These are phyloP conservation scores for Cupressus sempervirens DNA, from an alignment of 75 land plant species.

Conservation along the genomic window DNA sequence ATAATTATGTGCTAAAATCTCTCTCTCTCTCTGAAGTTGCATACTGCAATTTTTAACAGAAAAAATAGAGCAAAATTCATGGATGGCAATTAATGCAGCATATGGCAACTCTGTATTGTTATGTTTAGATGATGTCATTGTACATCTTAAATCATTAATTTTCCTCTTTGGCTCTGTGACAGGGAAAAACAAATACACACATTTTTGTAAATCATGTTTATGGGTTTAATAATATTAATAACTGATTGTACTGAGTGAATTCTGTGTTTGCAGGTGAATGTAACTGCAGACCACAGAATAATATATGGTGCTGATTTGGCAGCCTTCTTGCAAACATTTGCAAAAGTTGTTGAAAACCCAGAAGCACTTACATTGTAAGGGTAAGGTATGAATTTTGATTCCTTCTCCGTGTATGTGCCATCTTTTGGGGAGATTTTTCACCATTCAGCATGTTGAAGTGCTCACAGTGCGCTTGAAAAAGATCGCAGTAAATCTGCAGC, in stretches of 20 bases:
- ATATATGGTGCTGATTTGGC: constrained; percentile 96
- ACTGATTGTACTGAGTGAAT: neutral
- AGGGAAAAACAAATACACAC: neutral
- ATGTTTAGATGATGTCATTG: neutral
- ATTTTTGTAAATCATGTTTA: neutral
- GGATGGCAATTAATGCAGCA: neutral
- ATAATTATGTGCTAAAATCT: neutral
- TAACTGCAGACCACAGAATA: constrained; percentile 93
- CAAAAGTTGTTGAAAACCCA: constrained; percentile 84
- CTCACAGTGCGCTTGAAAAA: neutral
- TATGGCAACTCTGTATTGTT: neutral
- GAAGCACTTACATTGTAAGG: constrained; percentile 79
- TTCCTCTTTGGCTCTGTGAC: neutral
- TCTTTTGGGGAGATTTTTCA: neutral
- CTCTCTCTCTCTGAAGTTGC: too few relatives aligned
- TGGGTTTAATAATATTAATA: neutral
- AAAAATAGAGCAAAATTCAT: neutral
- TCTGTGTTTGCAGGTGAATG: constrained; percentile 74
- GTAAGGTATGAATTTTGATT: neutral
- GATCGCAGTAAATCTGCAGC: neutral
- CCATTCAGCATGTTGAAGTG: neutral
- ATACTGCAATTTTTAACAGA: neutral
- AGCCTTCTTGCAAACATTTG: constrained; percentile 84
- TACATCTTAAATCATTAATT: neutral
- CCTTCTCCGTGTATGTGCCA: neutral